Percentiles rank a stretch among this genome's conserved stretches.
phyloP scores from a whole-genome alignment of 768 basidiomycete genomes.

The Amanita brunnescens region DNA sequence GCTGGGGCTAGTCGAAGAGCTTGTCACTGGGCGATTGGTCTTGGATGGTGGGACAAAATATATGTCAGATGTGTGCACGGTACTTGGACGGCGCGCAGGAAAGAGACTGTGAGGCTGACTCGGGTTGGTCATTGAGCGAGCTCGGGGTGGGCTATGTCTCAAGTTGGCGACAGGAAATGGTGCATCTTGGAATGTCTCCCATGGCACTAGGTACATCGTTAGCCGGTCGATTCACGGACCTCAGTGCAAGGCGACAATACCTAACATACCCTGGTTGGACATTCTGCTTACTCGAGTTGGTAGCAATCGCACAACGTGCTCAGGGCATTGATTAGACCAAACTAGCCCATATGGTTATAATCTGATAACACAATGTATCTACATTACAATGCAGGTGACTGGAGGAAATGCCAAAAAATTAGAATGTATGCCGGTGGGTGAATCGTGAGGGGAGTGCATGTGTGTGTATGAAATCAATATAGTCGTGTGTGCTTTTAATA shows the following conservation, averaged over 20 bases:
- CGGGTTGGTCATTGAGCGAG: slow-evolving; percentile 1
- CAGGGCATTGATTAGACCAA: neutral
- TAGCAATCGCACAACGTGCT: neutral
- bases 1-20: neutral
- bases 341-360: slow-evolving; percentile 9
- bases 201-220: slow-evolving; percentile 11
- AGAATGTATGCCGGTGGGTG: slow-evolving; percentile 7
- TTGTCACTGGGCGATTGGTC: neutral
- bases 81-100: slow-evolving; percentile 21
- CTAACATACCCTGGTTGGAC: slow-evolving; percentile 4
- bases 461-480: slow-evolving; percentile 12
- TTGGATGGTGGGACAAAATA: slow-evolving; percentile 17
- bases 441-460: slow-evolving; percentile 7
- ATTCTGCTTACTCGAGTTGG: neutral
- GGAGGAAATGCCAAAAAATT: slow-evolving; percentile 4
- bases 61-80: slow-evolving; percentile 23
- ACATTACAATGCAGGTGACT: slow-evolving; percentile 36
- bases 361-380: slow-evolving; percentile 27
- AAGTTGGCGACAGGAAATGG: neutral
- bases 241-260: neutral
- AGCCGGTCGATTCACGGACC: neutral
- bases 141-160: neutral
- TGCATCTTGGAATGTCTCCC: neutral
- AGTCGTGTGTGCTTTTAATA: slow-evolving; percentile 9
- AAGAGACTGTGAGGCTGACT: slow-evolving; percentile 18